phyloP scores from a whole-genome alignment of 129 eudicot genomes.

The Ambrosia trifida region DNA sequence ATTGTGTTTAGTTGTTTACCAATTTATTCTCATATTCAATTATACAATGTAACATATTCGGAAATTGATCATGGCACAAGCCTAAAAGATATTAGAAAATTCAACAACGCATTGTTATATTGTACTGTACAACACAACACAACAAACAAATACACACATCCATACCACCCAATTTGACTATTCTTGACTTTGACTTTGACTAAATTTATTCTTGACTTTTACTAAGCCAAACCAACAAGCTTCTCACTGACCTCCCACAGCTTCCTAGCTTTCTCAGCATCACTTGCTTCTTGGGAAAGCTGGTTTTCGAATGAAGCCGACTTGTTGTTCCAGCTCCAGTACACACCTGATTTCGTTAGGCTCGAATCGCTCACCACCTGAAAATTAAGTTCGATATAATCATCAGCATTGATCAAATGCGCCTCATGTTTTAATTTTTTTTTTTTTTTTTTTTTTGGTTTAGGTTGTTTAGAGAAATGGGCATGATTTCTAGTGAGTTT shows the following conservation, averaged over 20 bases:
- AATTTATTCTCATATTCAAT: neutral
- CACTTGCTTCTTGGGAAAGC: conserved; percentile 93
- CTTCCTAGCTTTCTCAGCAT: conserved; percentile 82
- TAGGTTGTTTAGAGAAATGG: too few relatives aligned
- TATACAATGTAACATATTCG: neutral
- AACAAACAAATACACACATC: conserved; percentile 26
- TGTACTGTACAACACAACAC: conserved; percentile 24
- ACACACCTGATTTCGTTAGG: conserved; percentile 88
- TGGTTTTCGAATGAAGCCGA: conserved; percentile 92
- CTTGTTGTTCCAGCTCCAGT: conserved; percentile 97
- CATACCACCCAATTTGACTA: conserved; percentile 14
- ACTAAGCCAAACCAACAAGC: conserved; percentile 82
- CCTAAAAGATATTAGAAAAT: neutral
- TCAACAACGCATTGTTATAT: conserved; percentile 20
- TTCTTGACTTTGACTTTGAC: conserved; percentile 16
- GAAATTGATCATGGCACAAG: neutral
- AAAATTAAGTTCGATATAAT: neutral
- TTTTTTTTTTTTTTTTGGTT: too few relatives aligned
- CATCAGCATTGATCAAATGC: neutral
- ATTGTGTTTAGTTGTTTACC: too few relatives aligned
- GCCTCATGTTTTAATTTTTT: neutral
- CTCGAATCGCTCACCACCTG: conserved; percentile 84
- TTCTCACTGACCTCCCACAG: conserved; percentile 96
- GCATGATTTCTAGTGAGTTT: too few relatives aligned
- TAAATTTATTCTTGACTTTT: neutral